phyloP scores from a whole-genome alignment of 176 grass and related monocot genomes.

The Urochloa ruziziensis region DNA sequence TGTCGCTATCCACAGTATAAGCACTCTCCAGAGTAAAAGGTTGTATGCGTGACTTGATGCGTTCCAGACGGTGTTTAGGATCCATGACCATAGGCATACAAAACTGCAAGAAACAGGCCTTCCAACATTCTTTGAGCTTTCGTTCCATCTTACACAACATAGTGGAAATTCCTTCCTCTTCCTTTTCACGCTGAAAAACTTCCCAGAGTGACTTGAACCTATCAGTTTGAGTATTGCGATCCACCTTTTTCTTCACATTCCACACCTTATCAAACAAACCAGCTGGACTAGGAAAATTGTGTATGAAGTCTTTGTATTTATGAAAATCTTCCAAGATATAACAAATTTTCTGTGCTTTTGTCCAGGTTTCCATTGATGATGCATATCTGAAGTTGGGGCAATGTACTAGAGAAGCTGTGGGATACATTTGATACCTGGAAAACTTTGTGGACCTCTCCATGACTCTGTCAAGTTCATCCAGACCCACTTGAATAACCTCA shows the following conservation, averaged over 20 bases:
- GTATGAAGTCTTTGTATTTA: neutral
- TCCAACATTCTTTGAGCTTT: slow-evolving; percentile 16
- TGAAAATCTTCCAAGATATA: slow-evolving; percentile 19
- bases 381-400: slow-evolving; percentile 7
- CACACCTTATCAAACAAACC: slow-evolving; percentile 1
- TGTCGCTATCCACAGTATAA: neutral
- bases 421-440: slow-evolving; percentile 7
- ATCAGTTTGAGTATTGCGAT: neutral
- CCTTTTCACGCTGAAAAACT: neutral
- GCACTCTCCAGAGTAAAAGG: neutral
- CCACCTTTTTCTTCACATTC: neutral
- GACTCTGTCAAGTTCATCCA: slow-evolving; percentile 35
- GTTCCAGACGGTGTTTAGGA: slow-evolving; percentile 10
- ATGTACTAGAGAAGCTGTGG: neutral
- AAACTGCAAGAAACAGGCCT: slow-evolving; percentile 26
- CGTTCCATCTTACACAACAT: slow-evolving; percentile 5
- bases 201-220: neutral
- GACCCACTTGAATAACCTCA: slow-evolving; percentile 31
- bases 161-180: neutral
- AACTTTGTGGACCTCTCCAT: neutral
- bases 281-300: neutral
- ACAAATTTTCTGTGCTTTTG: neutral
- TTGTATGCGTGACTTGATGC: neutral
- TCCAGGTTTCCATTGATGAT: slow-evolving; percentile 11
- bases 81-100: slow-evolving; percentile 26